Base-by-base conservation (phyloP, 2,329 filamentous ascomycete species). In the Paramyrothecium roridum region DNA sequence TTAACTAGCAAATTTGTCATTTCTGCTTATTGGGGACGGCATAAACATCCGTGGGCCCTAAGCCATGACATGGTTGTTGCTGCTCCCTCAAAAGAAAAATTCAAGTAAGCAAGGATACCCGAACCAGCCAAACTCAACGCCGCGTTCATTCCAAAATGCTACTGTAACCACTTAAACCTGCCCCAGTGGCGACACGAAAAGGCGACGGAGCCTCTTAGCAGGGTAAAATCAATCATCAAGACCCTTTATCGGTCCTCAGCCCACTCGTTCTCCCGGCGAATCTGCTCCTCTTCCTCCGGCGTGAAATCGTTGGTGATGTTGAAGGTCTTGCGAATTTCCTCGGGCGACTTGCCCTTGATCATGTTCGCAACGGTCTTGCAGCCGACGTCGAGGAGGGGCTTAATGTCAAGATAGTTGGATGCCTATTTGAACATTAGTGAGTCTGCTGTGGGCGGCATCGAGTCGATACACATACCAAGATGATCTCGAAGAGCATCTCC, bases 291-390 rank as follows among this genome's bases (percentile, higher is more conserved):
- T 78, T 99, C 95, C 76, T 99, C 95, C 2, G 93, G 91, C 0
- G 95, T 98, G 78, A 99, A 99, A 74, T 99, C 95, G 67, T 99
- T 99, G 68, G 96, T 95, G 69, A 99, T 99, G 79, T 99, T 99
- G 81, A 99, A 99, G 0, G 95, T 99, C 83, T 98, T 99, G 52
- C 95, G 90, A 67, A 99, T 99, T 80, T 99, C 95, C 73, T 99
- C 95, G 3, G 95, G 95, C 0, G 92, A 96, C 83, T 99, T 99
- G 78, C 95, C 95, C 89, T 99, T 99, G 82, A 99, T 99, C 95
- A 99, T 99, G 79, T 99, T 99, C 59, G 95, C 95, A 17, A 99
- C 95, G 0, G 95, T 99, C 85, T 99, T 99, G 86, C 95, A 99
- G 59, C 95, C 95, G 57, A 98, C 93, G 62, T 99, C 95, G 26